Evolutionary conservation across 2,329 filamentous ascomycete species (phyloP).

Genomic region (Aspergillus jensenii): DNA sequence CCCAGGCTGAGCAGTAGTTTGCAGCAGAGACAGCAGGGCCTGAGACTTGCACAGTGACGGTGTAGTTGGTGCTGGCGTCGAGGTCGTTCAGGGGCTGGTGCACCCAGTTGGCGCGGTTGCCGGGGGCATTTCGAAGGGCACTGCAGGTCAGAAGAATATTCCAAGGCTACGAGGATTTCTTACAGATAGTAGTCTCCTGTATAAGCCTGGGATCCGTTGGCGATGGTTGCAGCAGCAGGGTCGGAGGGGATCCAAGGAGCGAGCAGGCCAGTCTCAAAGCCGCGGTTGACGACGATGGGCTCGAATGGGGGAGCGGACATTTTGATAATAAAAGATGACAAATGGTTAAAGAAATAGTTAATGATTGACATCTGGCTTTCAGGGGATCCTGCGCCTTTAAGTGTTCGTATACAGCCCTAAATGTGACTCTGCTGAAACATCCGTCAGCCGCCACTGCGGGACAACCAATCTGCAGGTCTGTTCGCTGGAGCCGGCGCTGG

Average conservation of each 20-base stretch:
- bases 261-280: background rate
- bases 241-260: background rate
- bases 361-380: too few relatives aligned
- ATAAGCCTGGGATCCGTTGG: background rate
- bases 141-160: background rate
- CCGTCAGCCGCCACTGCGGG: background rate
- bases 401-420: too few relatives aligned
- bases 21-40: background rate
- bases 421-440: background rate
- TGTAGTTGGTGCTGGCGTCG: background rate
- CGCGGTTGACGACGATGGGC: constrained; percentile 4
- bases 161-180: background rate
- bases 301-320: background rate
- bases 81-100: background rate
- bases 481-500: background rate
- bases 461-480: background rate
- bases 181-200: background rate
- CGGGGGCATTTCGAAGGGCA: background rate
- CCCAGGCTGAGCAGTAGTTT: background rate
- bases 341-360: too few relatives aligned
- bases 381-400: too few relatives aligned
- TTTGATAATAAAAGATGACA: background rate
- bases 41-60: background rate
- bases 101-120: background rate
- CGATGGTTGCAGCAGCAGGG: constrained; percentile 34